A percentile compares a stretch with the other conserved stretches of the same genome.
Evolutionary conservation across 176 grass and related monocot species (phyloP).

Genomic region (Hyparrhenia diplandra): DNA sequence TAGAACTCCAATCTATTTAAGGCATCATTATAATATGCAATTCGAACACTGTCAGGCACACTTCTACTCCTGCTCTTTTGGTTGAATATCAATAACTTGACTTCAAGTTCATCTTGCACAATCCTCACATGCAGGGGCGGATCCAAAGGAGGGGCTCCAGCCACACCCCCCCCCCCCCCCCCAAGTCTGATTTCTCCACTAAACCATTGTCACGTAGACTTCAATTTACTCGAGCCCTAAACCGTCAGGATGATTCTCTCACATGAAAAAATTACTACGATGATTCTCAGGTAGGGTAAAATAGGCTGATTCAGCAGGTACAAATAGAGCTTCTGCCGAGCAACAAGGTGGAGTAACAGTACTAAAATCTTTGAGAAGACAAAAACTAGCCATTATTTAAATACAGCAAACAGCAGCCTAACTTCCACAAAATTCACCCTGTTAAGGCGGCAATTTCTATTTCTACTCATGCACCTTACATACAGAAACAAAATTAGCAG

Average conservation of each 20-base stretch:
- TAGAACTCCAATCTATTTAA: neutral
- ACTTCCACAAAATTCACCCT: neutral
- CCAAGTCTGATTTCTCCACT: no score
- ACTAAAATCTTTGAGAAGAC: neutral
- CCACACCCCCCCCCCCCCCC: no score
- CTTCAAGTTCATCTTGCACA: neutral
- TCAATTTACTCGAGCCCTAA: no score
- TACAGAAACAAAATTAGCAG: neutral
- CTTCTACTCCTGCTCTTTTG: neutral
- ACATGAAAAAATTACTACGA: neutral
- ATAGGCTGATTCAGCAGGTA: neutral
- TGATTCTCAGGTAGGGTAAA: neutral
- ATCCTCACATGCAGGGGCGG: neutral
- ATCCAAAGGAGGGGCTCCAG: no score
- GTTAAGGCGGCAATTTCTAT: neutral
- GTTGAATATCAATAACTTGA: neutral
- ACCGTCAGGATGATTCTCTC: no score
- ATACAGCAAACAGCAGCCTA: neutral
- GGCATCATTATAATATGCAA: neutral
- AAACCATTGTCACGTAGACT: no score
- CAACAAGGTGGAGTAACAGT: neutral
- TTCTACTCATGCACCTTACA: neutral
- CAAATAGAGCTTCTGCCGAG: neutral
- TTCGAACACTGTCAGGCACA: neutral
- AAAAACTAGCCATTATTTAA: neutral